phyloP scores from a whole-genome alignment of 2,329 filamentous ascomycete species.

The Ascochyta rabiei region DNA sequence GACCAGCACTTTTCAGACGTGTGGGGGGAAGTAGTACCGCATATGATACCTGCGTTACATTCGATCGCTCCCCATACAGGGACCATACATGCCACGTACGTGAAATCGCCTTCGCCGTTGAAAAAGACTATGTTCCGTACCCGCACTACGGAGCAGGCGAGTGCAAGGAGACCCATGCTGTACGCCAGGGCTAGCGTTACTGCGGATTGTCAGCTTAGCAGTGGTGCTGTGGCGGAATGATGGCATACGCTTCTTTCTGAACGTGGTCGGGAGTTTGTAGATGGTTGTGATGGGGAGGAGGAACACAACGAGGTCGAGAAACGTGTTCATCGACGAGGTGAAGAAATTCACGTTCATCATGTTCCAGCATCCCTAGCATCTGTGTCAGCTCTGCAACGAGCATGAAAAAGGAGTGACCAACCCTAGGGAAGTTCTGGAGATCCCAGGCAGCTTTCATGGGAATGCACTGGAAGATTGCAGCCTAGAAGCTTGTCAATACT shows the following conservation, averaged over 20 bases:
- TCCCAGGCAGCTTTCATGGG: background rate
- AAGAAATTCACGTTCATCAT: background rate
- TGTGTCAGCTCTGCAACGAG: background rate
- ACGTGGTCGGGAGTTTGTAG: background rate
- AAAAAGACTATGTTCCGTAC: background rate
- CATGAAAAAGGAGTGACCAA: background rate
- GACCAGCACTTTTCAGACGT: no score
- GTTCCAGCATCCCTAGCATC: background rate
- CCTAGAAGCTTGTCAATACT: background rate
- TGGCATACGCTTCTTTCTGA: background rate
- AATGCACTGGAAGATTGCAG: constrained; percentile 1
- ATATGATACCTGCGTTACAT: background rate
- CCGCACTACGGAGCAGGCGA: background rate
- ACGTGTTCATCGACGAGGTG: background rate
- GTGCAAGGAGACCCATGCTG: background rate
- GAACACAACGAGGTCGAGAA: background rate
- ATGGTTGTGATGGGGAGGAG: background rate
- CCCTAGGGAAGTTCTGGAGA: background rate
- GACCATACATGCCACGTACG: background rate
- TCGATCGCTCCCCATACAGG: background rate
- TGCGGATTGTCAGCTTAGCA: background rate
- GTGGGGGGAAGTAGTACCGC: background rate
- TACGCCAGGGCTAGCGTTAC: background rate
- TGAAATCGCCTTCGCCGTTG: constrained; percentile 1
- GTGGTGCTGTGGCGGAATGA: no score